These are phyloP conservation scores for Auricularia sp. DNA, from an alignment of 768 basidiomycete genomes.

Conservation along the genomic window DNA sequence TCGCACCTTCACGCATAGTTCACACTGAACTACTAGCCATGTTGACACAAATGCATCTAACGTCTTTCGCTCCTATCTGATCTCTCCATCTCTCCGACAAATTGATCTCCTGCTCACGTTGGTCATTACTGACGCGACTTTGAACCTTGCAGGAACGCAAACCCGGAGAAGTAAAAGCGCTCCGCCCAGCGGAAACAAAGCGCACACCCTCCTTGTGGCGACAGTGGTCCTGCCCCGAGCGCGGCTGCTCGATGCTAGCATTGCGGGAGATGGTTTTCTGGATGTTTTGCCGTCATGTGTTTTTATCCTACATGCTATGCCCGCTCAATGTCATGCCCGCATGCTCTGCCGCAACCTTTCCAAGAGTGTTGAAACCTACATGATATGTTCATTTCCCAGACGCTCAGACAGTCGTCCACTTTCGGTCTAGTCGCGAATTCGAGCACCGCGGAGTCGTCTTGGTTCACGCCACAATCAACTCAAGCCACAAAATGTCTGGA, in stretches of 20 bases:
- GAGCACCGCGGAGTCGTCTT: no score
- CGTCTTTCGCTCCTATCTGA: constrained; percentile 99
- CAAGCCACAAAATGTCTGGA: background rate
- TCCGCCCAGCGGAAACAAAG: background rate
- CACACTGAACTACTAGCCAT: constrained; percentile 75
- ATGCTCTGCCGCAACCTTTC: background rate
- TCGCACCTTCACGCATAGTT: constrained; percentile 72
- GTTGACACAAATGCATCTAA: constrained; percentile 80
- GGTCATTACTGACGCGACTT: constrained; percentile 15
- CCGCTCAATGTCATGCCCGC: constrained; percentile 2
- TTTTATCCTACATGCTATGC: constrained; percentile 2
- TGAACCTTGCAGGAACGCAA: constrained; percentile 40
- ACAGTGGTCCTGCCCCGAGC: background rate
- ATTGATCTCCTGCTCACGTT: constrained; percentile 1
- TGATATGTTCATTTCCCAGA: no score
- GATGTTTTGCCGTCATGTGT: background rate
- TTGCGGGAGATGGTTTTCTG: background rate
- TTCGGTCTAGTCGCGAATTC: no score
- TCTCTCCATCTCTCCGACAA: constrained; percentile 9
- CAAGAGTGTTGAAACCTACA: no score
- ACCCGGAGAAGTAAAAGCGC: constrained; percentile 47
- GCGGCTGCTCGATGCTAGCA: background rate
- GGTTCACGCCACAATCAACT: background rate
- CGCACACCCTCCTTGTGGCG: background rate
- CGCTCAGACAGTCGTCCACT: no score